Base-by-base conservation (phyloP, 78 protist species). In the Dictyostelium capitatum region DNA sequence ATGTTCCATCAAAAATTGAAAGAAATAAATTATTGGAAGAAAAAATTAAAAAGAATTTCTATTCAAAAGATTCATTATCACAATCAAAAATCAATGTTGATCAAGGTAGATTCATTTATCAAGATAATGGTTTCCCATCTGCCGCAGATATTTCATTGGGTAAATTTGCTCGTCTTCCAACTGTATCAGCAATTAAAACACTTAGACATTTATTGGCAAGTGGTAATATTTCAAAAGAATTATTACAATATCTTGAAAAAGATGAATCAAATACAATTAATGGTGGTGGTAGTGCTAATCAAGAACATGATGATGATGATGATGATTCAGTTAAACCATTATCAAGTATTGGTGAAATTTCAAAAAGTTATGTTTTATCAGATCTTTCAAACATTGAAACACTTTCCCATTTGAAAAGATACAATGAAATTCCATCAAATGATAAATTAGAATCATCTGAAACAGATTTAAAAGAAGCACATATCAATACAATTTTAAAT, bases 221-320 rank as follows among this genome's bases (percentile, higher is more conserved):
- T 8, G 80, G 53, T 23, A 7, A 74, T 23, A 37, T 74, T 46
- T 87, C 93, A 41, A 48, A 70, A 19, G 93, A 87, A 80, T 43
- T 87, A 20, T 59, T 41, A 14, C 46, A 64, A 0, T 87, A 87
- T 50, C 28, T 87, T 1, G 48, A 62, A 32, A 79, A 30, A 79
- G 51, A 79, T 15, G 67, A 50, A 12, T 37, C 43, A 37, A 37
- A 37, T 37, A 37, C 43, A 37, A 37, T 37, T 37, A 37, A 2
- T 37, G 46, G 77, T 69, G 48, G 75, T 14, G 8, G 32, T 41
- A 50, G 48, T 28, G 43, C 77, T 23, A 25, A 25, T n/a, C 14
- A 3, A 4, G 20, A 25, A 7, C 15, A 62, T 6, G 0, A 15
- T n/a, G 6, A 28, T 9, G 7, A 20, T 28, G 46, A 32, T 28